Conservation (phyloP, 768 basidiomycete species). For the Paxillus rubicundulus region DNA sequence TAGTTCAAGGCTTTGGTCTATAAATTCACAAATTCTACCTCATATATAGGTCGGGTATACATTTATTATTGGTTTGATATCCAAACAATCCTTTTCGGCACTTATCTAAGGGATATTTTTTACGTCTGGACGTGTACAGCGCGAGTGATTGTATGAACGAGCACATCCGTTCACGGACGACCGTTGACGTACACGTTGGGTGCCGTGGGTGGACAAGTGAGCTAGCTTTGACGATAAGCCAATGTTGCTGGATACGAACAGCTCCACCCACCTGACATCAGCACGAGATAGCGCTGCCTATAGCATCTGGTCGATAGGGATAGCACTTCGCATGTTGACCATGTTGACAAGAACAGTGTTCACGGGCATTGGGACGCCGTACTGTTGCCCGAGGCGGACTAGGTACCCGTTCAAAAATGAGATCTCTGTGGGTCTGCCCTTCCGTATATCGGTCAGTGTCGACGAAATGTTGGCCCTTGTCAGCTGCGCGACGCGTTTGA, state of each 20-base stretch:
- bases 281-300: conserved; percentile 2
- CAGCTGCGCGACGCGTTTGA: conserved; percentile 50
- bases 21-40: too few species aligned
- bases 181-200: too few species aligned
- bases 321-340: conserved; percentile 53
- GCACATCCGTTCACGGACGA: too few species aligned
- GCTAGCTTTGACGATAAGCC: conserved; percentile 5
- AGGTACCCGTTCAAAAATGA: conserved; percentile 84
- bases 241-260: background rate
- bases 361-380: conserved; percentile 56
- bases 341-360: conserved; percentile 55
- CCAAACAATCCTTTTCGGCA: too few species aligned
- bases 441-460: conserved; percentile 71
- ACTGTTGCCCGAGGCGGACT: conserved; percentile 53
- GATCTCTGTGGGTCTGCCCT: conserved; percentile 69
- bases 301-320: conserved; percentile 51
- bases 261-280: conserved; percentile 10
- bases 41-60: too few species aligned
- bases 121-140: too few species aligned
- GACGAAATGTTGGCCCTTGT: conserved; percentile 75
- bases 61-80: too few species aligned
- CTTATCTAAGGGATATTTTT: too few species aligned
- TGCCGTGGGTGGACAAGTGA: background rate
- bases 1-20: too few species aligned
- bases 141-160: too few species aligned